Percentiles rank a stretch among this genome's conserved stretches.
These are phyloP conservation scores for Cucumis melo DNA, from an alignment of 306 rosid genomes.

Conservation along the genomic window DNA sequence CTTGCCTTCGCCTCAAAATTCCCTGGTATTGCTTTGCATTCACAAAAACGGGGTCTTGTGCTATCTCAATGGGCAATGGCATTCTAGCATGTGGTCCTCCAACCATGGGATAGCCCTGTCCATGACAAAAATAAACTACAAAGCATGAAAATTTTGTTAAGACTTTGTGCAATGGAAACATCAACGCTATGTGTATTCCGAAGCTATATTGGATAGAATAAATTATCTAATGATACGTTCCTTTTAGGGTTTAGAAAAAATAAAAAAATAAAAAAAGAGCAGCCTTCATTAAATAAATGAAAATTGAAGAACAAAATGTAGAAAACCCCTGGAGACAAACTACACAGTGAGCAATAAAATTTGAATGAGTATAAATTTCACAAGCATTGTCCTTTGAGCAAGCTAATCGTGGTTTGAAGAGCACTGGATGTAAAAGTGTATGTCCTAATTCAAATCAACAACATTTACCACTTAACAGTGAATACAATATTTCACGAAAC, in stretches of 20 bases:
- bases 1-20: slow-evolving; percentile 91
- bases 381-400: neutral
- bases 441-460: neutral
- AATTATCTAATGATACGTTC: neutral
- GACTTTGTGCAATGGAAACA: neutral
- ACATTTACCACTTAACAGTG: neutral
- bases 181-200: neutral
- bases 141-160: neutral
- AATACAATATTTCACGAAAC: neutral
- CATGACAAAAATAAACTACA: neutral
- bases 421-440: neutral
- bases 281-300: neutral
- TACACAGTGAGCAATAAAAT: neutral
- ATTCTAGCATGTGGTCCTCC: slow-evolving; percentile 91
- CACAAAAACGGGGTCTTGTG: slow-evolving; percentile 96
- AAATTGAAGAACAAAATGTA: neutral
- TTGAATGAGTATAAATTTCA: neutral
- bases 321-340: neutral
- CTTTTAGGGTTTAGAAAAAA: neutral
- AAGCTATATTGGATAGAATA: neutral
- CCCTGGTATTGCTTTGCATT: slow-evolving; percentile 98
- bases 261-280: neutral
- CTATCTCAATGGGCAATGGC: slow-evolving; percentile 93
- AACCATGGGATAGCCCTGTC: slow-evolving; percentile 69
- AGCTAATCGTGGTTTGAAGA: neutral